Base-by-base conservation (phyloP, 805 yeast genomes). In the Saccharomycopsis fermentans region DNA sequence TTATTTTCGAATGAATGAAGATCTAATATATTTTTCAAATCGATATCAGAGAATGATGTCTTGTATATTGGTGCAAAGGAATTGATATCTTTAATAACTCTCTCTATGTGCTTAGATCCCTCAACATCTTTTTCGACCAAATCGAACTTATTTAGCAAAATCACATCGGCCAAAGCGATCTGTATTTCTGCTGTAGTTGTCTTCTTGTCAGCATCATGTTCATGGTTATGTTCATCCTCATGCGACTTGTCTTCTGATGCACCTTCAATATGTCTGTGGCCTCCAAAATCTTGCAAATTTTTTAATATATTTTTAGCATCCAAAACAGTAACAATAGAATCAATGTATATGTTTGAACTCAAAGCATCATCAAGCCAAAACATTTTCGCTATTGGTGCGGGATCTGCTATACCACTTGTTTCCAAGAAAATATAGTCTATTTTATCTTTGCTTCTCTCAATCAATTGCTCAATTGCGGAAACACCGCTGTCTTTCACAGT, bases 331-430 rank as follows among this genome's bases (percentile, higher is more conserved):
- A 94, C 79, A 4, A 92, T 89, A 0, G 96, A 96, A 70, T 92
- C 98, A 35, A 94, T 84, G 68, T 88, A 87, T 1, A 94, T 90
- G 64, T 83, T 84, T 3, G 96, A 84, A 16, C 84, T 78, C 59
- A 94, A 74, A 0, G 91, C 97, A 26, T 88, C 92, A 69, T 94
- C 99, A 34, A 91, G 77, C 99, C 99, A 94, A 71, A 94, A 94
- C 97, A 92, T 92, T 63, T 84, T 81, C 4, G 97, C 97, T 29
- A 94, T 90, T 0, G 98, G 98, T 0, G 91, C 97, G 0, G 99
- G 99, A 68, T 94, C 98, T 0, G 99, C 99, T 16, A 94, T 78
- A 0, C 99, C 99, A 0, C 96, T 90, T 0, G 99, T 94, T 68
- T 94, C 99, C 56, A 94, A 73, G 26, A 94, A 69, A n/a, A 94